Percentiles rank a stretch among this genome's conserved stretches.
These are phyloP conservation scores for Neurospora africana DNA, from an alignment of 495 filamentous ascomycete genomes.

Conservation along the genomic window DNA sequence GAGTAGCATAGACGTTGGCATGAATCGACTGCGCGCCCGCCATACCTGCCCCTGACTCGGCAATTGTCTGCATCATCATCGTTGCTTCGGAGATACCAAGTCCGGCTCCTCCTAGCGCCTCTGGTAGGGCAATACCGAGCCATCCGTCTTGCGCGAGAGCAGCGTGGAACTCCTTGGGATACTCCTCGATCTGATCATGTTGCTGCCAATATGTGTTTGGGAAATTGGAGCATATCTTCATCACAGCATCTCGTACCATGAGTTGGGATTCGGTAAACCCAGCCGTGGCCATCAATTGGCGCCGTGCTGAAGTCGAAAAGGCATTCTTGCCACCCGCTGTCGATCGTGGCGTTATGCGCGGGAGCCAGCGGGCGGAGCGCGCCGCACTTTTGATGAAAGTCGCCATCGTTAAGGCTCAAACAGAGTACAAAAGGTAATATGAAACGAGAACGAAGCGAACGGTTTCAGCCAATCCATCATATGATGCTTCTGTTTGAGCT, in stretches of 20 bases:
- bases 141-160: constrained; percentile 71
- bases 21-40: constrained; percentile 69
- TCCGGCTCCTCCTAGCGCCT: constrained; percentile 60
- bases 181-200: constrained; percentile 53
- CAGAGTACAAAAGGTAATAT: neutral
- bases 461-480: neutral
- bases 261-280: constrained; percentile 65
- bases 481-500: neutral
- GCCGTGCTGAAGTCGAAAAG: constrained; percentile 18
- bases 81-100: constrained; percentile 74
- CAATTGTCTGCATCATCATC: constrained; percentile 77
- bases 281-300: constrained; percentile 54
- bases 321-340: neutral
- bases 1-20: constrained; percentile 66
- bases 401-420: neutral
- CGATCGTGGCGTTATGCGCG: neutral
- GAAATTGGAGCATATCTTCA: constrained; percentile 55
- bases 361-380: neutral
- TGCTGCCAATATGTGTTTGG: constrained; percentile 59
- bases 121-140: constrained; percentile 69
- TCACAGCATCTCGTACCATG: constrained; percentile 58
- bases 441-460: neutral
- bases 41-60: constrained; percentile 66
- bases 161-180: constrained; percentile 64
- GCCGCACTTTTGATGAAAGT: neutral